These are phyloP conservation scores for Cardamine chenopodiifolia DNA, from an alignment of 345 rosid genomes.

Conservation along the genomic window DNA sequence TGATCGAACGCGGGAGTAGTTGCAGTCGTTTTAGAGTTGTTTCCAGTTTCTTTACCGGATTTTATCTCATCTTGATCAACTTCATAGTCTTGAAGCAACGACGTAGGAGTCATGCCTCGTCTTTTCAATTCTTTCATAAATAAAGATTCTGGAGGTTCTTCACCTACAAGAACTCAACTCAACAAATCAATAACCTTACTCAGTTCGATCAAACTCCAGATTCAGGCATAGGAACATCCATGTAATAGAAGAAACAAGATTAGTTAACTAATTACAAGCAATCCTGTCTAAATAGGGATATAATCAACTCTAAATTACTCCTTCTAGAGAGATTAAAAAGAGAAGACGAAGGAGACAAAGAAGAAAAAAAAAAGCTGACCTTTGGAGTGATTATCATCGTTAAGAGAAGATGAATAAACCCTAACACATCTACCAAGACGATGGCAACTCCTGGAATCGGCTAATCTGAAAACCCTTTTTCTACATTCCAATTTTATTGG, in stretches of 20 bases:
- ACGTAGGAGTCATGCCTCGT: constrained; percentile 91
- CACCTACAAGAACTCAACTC: constrained; percentile 54
- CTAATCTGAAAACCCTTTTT: constrained; percentile 42
- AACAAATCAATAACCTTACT: constrained; percentile 15
- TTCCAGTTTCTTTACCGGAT: constrained; percentile 54
- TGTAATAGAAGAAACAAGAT: background rate
- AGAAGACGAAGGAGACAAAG: background rate
- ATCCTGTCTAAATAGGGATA: background rate
- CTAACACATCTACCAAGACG: constrained; percentile 36
- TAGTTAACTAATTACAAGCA: background rate
- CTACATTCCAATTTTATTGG: constrained; percentile 43
- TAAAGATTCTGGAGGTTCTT: constrained; percentile 90
- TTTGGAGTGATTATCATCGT: constrained; percentile 59
- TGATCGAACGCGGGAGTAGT: constrained; percentile 66
- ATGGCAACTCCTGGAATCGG: constrained; percentile 33
- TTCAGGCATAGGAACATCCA: background rate
- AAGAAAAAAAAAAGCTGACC: constrained; percentile 47
- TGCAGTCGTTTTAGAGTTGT: constrained; percentile 60
- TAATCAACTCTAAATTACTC: background rate
- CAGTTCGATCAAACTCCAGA: background rate
- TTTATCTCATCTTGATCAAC: constrained; percentile 53
- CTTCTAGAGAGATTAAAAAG: background rate
- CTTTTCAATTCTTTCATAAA: constrained; percentile 92
- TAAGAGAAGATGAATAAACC: constrained; percentile 54
- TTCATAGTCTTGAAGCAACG: constrained; percentile 80